Evolutionary conservation across 345 rosid species (phyloP), one percentile per base, ranked within the genome.

Genomic region (Boechera divaricarpa): DNA sequence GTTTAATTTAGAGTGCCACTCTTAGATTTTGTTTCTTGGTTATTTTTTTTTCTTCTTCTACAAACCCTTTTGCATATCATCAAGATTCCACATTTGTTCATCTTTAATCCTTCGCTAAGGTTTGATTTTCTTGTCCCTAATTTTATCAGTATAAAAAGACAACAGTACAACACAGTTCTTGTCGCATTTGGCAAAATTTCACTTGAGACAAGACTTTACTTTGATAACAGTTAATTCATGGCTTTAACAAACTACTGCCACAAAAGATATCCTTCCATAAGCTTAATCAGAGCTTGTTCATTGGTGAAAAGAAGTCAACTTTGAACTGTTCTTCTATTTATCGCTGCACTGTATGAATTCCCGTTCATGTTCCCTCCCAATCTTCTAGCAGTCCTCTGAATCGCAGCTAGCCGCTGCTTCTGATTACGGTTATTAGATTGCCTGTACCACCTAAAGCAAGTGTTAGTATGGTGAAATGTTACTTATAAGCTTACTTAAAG

Each of bases 301-400:
- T 6, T 68, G 57, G 36, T 68, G 47, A 60, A 68, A 60, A 68
- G 5, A 59, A 63, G 31, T 77, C 72, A 70, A 16, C 51, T 36
- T 47, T 38, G 77, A 77, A 57, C 72, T 64, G 49, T 28, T 66
- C 69, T 66, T 42, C 81, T 78, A 78, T 33, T 66, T 59, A 78
- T 49, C 41, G 81, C 81, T 79, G 82, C 78, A 73, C 60, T 73
- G 42, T 73, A 73, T 54, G 82, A 33, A 7, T 74, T 61, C 62
- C 70, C 85, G 58, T 80, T 77, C 52, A 42, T 68, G 74, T 80
- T 83, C 72, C 87, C 87, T 7, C 89, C 96, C 69, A 89, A 76
- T 80, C 83, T 88, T 81, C 85, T 85, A 3, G 90, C 88, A 4
- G 86, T 57, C 4, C 87, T 88, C 79, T 86, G 74, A 38, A 73